phyloP scores from a whole-genome alignment of 1,284 basidiomycete species.

The Abortiporus biennis region DNA sequence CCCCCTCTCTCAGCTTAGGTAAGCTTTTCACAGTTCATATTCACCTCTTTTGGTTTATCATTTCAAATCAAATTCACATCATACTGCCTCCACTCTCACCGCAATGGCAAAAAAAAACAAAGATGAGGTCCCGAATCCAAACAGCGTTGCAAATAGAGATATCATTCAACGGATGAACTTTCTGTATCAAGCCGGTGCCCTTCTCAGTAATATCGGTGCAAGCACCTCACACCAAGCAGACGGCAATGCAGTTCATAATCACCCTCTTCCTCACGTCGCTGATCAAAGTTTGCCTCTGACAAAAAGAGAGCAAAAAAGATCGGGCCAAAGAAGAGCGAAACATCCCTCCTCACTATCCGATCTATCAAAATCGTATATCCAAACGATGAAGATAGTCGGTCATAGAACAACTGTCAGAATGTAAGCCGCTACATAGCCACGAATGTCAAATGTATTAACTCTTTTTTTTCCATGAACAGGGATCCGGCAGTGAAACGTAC shows the following conservation, averaged over 20 bases:
- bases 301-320: slow-evolving; percentile 1
- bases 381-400: slow-evolving; percentile 63
- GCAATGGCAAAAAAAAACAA: slow-evolving; percentile 62
- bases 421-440: slow-evolving; percentile 29
- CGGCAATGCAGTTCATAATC: too few species aligned
- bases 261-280: too few species aligned
- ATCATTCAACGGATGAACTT: slow-evolving; percentile 79
- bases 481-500: slow-evolving; percentile 77
- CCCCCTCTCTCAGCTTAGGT: slow-evolving; percentile 4
- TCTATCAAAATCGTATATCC: slow-evolving; percentile 56
- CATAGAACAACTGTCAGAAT: slow-evolving; percentile 71
- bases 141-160: slow-evolving; percentile 58
- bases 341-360: slow-evolving; percentile 35
- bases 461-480: slow-evolving; percentile 30
- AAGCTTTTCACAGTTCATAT: not conserved
- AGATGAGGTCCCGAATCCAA: slow-evolving; percentile 49
- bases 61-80: not conserved
- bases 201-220: slow-evolving; percentile 37
- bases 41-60: not conserved
- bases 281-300: not conserved
- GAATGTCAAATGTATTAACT: not conserved
- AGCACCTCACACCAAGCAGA: not conserved
- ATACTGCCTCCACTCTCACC: not conserved
- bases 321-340: slow-evolving; percentile 16
- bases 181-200: slow-evolving; percentile 74